Conservation (phyloP, 2,329 filamentous ascomycete genomes). For the Penicillium hesseltinei region DNA sequence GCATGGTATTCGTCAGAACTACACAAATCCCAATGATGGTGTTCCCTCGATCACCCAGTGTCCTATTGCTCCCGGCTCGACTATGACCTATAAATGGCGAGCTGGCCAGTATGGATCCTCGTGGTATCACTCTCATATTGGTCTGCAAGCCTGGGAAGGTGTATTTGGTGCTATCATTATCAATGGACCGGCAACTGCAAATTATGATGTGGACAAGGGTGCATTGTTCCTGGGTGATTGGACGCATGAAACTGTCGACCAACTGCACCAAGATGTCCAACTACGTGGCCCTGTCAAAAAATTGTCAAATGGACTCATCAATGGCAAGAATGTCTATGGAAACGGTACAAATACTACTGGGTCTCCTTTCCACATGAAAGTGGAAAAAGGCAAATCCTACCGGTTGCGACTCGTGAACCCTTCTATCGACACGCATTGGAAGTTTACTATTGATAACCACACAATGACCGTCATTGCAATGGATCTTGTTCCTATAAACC, state of each 20-base stretch:
- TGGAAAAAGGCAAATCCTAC: constrained; percentile 17
- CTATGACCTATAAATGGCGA: constrained; percentile 39
- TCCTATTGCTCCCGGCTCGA: constrained; percentile 35
- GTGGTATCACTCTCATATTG: constrained; percentile 39
- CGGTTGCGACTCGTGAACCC: constrained; percentile 30
- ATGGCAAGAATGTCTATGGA: constrained; percentile 39
- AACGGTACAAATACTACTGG: constrained; percentile 26
- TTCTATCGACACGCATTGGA: constrained; percentile 27
- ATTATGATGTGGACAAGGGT: constrained; percentile 41
- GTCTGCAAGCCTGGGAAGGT: constrained; percentile 50
- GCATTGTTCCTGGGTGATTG: constrained; percentile 38
- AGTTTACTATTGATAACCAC: constrained; percentile 55
- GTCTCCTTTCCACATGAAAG: constrained; percentile 43
- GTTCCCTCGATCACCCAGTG: constrained; percentile 40
- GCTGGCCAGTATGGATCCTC: constrained; percentile 38
- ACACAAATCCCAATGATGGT: constrained; percentile 34
- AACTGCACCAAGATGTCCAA: constrained; percentile 24
- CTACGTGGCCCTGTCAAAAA: constrained; percentile 11
- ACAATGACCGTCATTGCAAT: constrained; percentile 56
- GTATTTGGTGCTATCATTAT: constrained; percentile 59
- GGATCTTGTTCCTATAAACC: constrained; percentile 60
- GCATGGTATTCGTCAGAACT: constrained; percentile 35
- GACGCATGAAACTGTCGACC: constrained; percentile 26
- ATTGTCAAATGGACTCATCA: constrained; percentile 42
- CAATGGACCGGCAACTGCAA: constrained; percentile 39